Evolutionary conservation across 1,139 yeast genomes (phyloP), one percentile per base, ranked within the genome.

Genomic region (Insectozyma bohioensis): DNA sequence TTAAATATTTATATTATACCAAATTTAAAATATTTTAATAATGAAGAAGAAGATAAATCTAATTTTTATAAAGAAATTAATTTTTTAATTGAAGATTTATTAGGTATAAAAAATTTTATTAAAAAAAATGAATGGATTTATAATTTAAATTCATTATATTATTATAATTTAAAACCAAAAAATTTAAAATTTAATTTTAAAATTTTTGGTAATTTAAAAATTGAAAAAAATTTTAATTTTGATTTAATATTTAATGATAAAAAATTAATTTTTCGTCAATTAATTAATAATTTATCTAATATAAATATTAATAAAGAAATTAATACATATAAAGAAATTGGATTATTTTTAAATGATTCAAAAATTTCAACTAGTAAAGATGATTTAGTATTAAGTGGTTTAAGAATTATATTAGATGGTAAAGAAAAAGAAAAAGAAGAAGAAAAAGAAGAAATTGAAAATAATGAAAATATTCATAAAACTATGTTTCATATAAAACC

Each of bases 401-500:
- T 64, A 12, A 42, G 72, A 34, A 59, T 57, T 4, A 45, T 59
- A 3, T 49, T 63, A 19, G 51, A 49, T 30, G 46, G 37, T 2
- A 27, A 28, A 14, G 33, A 25, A 4, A 21, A 23, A n/a, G 30
- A 17, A 17, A 28, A 26, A 20, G 37, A 39, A 6, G 45, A 41
- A 4, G 43, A 40, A 9, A 44, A 37, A 10, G 35, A 30, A 12
- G 24, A 26, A 13, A 37, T 25, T 2, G 36, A 36, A 4, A 30
- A 36, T 9, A 46, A 42, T 1, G 44, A 43, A 10, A 48, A 49
- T 28, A 38, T 63, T 10, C 60, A 56, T 38, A 58, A 58, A 34
- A 69, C 75, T 1, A 43, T 69, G 42, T 67, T 69, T 45, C 75
- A 69, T 41, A 51, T 66, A 8, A 66, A 66, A 37, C 75, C 75